Base-by-base conservation (phyloP, 139 green algal genomes). In the Coelastrella sp. region DNA sequence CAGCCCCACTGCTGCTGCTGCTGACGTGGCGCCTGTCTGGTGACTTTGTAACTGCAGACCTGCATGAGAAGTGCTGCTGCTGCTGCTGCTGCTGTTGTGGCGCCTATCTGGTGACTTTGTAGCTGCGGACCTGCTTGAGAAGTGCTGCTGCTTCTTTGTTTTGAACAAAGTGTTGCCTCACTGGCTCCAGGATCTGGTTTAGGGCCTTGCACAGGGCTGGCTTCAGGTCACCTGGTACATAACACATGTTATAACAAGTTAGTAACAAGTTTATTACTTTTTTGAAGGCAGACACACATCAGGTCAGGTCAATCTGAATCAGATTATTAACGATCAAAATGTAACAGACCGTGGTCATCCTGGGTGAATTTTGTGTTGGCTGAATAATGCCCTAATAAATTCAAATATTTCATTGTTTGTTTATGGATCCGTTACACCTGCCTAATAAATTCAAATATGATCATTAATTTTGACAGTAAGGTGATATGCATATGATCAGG, bases 141-240 rank as follows among this genome's bases (percentile, higher is more conserved):
- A 99, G 94, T 79, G 96, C 95, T 92, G 97, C 98, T n/a, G 98
- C 98, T 59, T 98, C 92, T 0, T 91, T 70, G 94, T 99, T 93
- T 78, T 95, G 97, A 81, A 97, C 94, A 93, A 99, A 99, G 94
- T 99, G 98, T 82, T 99, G 95, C 22, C 98, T 91, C 78, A 99
- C 97, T 0, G 97, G 97, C 93, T 98, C 95, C 86, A 99, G 93
- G 70, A 99, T 99, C 14, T 61, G 24, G 93, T 99, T 99, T 35
- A 99, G 83, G 12, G 93, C 91, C 22, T 75, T 92, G 7, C 95
- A 89, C 63, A 99, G 92, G 0, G 88, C 76, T 6, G 92, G 92
- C 89, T 95, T 94, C 19, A 94, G 90, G 84, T 94, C 92, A 14
- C 73, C 91, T 93, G 83, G n/a, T 58, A 63, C 35, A 84, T 19